A percentile compares a stretch with the other conserved stretches of the same genome.
Evolutionary conservation across 2,329 filamentous ascomycete species (phyloP).

Genomic region (Bipolaris oryzae): DNA sequence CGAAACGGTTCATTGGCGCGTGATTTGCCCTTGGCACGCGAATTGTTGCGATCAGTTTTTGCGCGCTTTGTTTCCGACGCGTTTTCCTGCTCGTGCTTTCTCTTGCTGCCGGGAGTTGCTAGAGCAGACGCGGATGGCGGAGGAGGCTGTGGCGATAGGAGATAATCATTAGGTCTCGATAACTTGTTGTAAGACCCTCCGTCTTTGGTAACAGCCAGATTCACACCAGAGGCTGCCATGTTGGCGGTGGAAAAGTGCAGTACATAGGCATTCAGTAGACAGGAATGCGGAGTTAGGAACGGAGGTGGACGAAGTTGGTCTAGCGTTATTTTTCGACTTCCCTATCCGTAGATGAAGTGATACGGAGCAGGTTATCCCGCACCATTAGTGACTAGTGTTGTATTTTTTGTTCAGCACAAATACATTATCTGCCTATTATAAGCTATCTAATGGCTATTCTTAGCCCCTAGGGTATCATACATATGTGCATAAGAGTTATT

Average conservation of each 20-base stretch:
- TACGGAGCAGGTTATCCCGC: too few species aligned
- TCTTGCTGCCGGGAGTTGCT: conserved; percentile 21
- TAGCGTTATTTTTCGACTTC: not conserved
- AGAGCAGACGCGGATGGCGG: conserved; percentile 10
- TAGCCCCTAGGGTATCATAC: too few species aligned
- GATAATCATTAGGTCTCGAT: conserved; percentile 40
- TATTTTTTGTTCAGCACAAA: too few species aligned
- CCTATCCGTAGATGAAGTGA: too few species aligned
- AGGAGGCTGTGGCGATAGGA: conserved; percentile 17
- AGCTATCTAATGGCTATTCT: too few species aligned
- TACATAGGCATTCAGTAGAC: not conserved
- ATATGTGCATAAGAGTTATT: too few species aligned
- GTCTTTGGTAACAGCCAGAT: conserved; percentile 41
- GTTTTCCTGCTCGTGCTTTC: conserved; percentile 30
- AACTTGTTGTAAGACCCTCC: conserved; percentile 48
- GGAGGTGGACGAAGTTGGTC: conserved; percentile 11
- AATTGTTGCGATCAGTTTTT: conserved; percentile 10
- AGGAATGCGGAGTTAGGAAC: conserved; percentile 11
- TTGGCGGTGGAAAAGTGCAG: conserved; percentile 5
- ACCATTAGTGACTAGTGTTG: too few species aligned
- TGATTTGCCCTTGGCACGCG: not conserved
- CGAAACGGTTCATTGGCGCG: conserved; percentile 13
- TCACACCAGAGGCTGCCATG: conserved; percentile 36
- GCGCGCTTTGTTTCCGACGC: conserved; percentile 25
- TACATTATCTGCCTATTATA: too few species aligned